Evolutionary conservation across 2,329 filamentous ascomycete species (phyloP), one percentile per base, ranked within the genome.

Genomic region (Sarocladiaceae sp.): DNA sequence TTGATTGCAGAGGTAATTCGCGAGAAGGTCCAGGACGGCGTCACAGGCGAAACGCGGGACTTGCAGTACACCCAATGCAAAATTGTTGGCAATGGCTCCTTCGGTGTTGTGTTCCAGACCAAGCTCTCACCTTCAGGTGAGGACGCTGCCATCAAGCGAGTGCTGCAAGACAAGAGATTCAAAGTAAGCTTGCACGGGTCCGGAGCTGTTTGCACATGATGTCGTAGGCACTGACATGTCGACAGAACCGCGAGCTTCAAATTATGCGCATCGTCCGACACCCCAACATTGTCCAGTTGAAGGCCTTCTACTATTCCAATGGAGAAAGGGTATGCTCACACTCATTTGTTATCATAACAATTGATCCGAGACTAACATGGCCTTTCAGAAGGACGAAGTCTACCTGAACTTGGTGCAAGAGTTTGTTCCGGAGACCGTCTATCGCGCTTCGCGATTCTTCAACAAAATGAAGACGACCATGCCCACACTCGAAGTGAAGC

Each of bases 381-480:
- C n/a, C n/a, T n/a, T n/a, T n/a, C n/a, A 94, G 88, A 93, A 97
- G 78, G 94, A 99, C 71, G 94, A 99, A 75, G 94, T 99, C 33
- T 99, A 97, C 71, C 86, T 99, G 60, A 99, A 99, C 67, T 82
- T 99, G 56, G 93, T 99, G 50, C 90, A 97, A 70, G 94, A 99
- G 70, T 99, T 91, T 64, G 94, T 99, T 48, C 94, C 94, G 49
- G 94, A 99, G 77, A 99, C 94, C 12, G 94, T 99, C 50, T 99
- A 99, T 73, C 87, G 94, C 65, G 94, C 94, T 39, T 97, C 94
- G 58, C 87, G 94, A 64, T 97, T 97, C 76, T 99, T 99, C 82
- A 97, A 95, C 81, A 99, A 99, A 79, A 87, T 97, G 87, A 99
- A 97, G 84, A 96, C 92, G 6, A 97, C 93, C 51, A 99, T 99